phyloP scores from a whole-genome alignment of 2,329 filamentous ascomycete genomes.

The Cercospora canescens region DNA sequence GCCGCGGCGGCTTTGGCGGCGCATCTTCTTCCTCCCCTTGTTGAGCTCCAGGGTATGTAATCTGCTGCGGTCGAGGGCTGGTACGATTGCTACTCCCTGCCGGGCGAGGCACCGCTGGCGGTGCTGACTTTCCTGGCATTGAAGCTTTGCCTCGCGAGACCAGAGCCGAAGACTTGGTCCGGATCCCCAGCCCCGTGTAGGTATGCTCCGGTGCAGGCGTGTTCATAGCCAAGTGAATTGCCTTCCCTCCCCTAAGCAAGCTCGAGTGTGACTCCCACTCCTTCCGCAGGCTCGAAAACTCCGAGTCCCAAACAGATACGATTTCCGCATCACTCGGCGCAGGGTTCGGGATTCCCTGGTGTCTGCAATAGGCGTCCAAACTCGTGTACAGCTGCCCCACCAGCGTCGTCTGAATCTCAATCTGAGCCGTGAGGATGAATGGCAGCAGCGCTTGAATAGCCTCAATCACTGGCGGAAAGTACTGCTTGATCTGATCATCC shows the following conservation, averaged over 20 bases:
- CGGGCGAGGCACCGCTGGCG: constrained; percentile 8
- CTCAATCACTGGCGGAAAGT: constrained; percentile 69
- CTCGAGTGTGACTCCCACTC: constrained; percentile 65
- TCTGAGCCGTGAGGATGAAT: constrained; percentile 67
- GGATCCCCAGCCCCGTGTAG: constrained; percentile 49
- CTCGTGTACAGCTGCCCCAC: constrained; percentile 77
- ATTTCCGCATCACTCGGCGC: constrained; percentile 72
- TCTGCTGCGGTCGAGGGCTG: constrained; percentile 3
- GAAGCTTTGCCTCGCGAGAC: constrained; percentile 12
- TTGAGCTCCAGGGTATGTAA: constrained; percentile 11
- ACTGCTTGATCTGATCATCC: constrained; percentile 71
- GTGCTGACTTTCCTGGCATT: constrained; percentile 7
- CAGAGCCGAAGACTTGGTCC: constrained; percentile 37
- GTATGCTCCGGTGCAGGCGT: constrained; percentile 48
- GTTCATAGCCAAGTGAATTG: constrained; percentile 58
- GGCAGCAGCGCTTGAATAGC: constrained; percentile 74
- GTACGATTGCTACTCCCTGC: constrained; percentile 5
- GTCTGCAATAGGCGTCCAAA: constrained; percentile 70
- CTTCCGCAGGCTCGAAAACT: constrained; percentile 63
- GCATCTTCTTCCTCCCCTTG: constrained; percentile 34
- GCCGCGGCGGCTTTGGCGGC: constrained; percentile 36
- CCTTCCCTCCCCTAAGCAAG: constrained; percentile 67
- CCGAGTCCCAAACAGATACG: constrained; percentile 63
- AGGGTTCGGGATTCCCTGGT: constrained; percentile 68
- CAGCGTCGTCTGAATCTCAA: constrained; percentile 75